Evolutionary conservation across 1,284 basidiomycete species (phyloP).

Genomic region (Puccinia triticina): DNA sequence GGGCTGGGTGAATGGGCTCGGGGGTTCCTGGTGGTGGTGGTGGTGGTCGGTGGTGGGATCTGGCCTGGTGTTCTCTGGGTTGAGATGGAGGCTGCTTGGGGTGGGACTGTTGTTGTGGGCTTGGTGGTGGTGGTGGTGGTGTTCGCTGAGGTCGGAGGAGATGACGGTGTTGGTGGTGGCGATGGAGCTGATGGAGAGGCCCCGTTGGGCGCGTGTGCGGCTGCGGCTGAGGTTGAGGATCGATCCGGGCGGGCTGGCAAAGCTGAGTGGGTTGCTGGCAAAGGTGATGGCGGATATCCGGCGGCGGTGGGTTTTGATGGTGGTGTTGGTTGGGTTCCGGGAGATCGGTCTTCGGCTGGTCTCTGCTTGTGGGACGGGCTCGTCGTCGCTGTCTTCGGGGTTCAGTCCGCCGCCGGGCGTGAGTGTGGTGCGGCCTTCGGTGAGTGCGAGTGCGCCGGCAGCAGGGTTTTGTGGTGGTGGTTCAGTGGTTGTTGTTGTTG

Average conservation of each 20-base stretch:
- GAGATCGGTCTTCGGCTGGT: conserved; percentile 1
- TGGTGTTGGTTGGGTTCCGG: conserved; percentile 31
- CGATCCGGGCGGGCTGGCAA: background rate
- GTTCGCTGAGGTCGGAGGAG: conserved; percentile 18
- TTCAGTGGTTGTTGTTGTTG: conserved; percentile 10
- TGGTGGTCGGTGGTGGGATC: background rate
- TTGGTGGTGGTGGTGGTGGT: background rate
- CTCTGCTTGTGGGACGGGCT: background rate
- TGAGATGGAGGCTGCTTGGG: background rate
- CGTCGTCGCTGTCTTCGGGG: conserved; percentile 36
- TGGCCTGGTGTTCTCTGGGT: background rate
- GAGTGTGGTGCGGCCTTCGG: conserved; percentile 8
- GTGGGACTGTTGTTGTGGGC: conserved; percentile 18
- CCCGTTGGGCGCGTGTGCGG: background rate
- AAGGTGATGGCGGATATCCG: conserved; percentile 38
- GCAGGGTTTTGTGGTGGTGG: conserved; percentile 4
- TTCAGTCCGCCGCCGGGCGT: background rate
- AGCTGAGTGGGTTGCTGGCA: conserved; percentile 19
- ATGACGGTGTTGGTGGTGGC: conserved; percentile 36
- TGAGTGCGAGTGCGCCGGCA: conserved; percentile 11
- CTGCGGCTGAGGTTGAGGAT: conserved; percentile 2
- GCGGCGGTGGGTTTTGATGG: conserved; percentile 35
- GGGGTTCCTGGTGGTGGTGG: background rate
- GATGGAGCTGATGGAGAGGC: conserved; percentile 40
- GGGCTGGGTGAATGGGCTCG: conserved; percentile 18